Evolutionary conservation across 176 grass and related monocot genomes (phyloP), one percentile per base, ranked within the genome.

Genomic region (Ampelocalamus luodianensis): DNA sequence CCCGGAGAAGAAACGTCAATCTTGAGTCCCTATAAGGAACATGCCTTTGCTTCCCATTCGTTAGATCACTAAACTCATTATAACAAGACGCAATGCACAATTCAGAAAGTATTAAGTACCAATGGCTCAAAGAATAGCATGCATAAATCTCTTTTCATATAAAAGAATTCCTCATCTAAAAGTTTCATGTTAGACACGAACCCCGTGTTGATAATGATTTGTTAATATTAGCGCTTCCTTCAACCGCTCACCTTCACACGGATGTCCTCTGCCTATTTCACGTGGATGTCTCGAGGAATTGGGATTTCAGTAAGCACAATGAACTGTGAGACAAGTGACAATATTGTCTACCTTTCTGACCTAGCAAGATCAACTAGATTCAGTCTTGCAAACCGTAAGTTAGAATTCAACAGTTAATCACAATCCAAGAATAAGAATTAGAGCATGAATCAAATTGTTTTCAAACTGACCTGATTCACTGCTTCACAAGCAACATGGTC

Each of bases 1-100:
- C 96, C 79, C 95, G 96, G 76, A 98, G 96, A 81, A 98, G 93
- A 94, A 98, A 98, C 37, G 93, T 98, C 46, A 98, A 91, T 81
- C 86, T 98, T 75, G 96, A 98, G 82, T 98, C 96, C 76, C 96
- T 95, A 76, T 98, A 98, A 46, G 96, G 96, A 82, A 98, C 86
- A 71, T 98, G 96, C 49, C 80, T 95, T 71, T 95, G 91, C 81
- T 94, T 98, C 44, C 96, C 93, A 82, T 95, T 63, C 16, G 93
- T 87, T 63, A 95, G 81, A 76, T 98, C 95, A 88, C 91, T 86
- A 98, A 85, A 83, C 91, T 72, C 95, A 95, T 98, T 90, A 98
- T 98, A 63, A 98, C 95, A 78, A 93, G 95, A 69, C 93, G 93
- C 80, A 92, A 81, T 79, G 8, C n/a, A 87, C 16, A 89, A 65